Conservation (phyloP, 1,284 basidiomycete species). For the Psilocybe mexicana region DNA sequence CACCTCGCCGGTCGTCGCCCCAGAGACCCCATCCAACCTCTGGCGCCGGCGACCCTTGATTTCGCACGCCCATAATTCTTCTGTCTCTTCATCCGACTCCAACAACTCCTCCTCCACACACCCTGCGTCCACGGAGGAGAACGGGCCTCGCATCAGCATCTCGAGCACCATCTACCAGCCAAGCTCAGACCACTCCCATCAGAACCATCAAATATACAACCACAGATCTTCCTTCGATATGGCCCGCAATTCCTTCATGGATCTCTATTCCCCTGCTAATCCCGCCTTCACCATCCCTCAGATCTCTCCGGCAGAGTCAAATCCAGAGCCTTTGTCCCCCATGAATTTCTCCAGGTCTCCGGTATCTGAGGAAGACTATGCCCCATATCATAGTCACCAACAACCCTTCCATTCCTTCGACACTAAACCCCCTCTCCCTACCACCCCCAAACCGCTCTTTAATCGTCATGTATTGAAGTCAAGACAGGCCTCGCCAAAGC, state of each 20-base stretch:
- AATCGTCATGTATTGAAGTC: constrained; percentile 18
- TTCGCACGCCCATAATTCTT: constrained; percentile 33
- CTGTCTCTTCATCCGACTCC: constrained; percentile 32
- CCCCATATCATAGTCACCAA: constrained; percentile 8
- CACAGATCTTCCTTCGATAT: constrained; percentile 24
- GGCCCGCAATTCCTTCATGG: constrained; percentile 55
- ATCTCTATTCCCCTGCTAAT: constrained; percentile 45
- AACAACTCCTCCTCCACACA: constrained; percentile 28
- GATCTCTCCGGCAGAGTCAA: constrained; percentile 6
- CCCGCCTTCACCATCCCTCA: constrained; percentile 26
- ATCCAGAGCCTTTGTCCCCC: constrained; percentile 16
- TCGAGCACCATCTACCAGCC: constrained; percentile 45
- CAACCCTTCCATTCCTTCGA: not conserved
- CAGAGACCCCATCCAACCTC: constrained; percentile 10
- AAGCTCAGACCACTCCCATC: constrained; percentile 31
- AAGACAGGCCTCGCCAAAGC: constrained; percentile 15
- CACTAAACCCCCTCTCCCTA: constrained; percentile 43
- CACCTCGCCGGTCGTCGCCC: not conserved
- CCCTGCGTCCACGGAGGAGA: constrained; percentile 35
- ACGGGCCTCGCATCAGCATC: constrained; percentile 43
- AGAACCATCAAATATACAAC: constrained; percentile 29
- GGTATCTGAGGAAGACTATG: constrained; percentile 8
- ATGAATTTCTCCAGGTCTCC: constrained; percentile 17
- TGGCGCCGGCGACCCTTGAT: constrained; percentile 29
- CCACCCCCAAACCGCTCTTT: constrained; percentile 35